Evolutionary conservation across 331 rosid species (phyloP), one percentile per base, ranked within the genome.

Genomic region (Telfairia occidentalis): DNA sequence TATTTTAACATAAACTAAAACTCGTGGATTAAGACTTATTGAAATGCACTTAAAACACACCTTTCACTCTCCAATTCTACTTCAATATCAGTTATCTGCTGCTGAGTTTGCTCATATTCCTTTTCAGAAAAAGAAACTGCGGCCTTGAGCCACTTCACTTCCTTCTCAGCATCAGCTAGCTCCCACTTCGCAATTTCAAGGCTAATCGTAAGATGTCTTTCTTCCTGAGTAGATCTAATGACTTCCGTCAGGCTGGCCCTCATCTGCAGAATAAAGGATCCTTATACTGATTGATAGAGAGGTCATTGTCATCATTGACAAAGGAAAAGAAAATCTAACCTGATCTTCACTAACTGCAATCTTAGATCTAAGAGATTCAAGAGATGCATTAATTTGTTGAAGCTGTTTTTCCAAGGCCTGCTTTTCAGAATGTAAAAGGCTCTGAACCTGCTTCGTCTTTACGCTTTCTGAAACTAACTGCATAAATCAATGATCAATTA

Each of bases 391-490:
- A 58, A 87, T 77, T 74, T 89, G 89, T 78, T 87, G 95, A 83
- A 91, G 96, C 67, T 91, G 96, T 70, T 90, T 90, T 32, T 79
- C 84, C 81, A 91, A 85, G 46, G 85, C 87, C 84, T 94, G 96
- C 84, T 89, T 94, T 84, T 94, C 92, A 26, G 88, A 81, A 42
- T 82, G 63, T 77, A 91, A 72, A 75, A 83, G 71, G 79, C 76
- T 86, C 40, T 91, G 95, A 19, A 81, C 81, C 64, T 94, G 98
- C 86, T 86, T 94, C 75, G 92, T 78, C 87, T 91, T 94, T 82
- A 94, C 97, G 34, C 96, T 91, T 82, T 90, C 97, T 34, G 98
- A 94, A 74, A 94, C 97, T 50, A 94, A 92, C 98, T 92, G 97
- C 89, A 86, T 50, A 78, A 60, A 75, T 50, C 78, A 34, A 50